Conservation (phyloP, 805 yeast genomes). For the Torulaspora franciscae region DNA sequence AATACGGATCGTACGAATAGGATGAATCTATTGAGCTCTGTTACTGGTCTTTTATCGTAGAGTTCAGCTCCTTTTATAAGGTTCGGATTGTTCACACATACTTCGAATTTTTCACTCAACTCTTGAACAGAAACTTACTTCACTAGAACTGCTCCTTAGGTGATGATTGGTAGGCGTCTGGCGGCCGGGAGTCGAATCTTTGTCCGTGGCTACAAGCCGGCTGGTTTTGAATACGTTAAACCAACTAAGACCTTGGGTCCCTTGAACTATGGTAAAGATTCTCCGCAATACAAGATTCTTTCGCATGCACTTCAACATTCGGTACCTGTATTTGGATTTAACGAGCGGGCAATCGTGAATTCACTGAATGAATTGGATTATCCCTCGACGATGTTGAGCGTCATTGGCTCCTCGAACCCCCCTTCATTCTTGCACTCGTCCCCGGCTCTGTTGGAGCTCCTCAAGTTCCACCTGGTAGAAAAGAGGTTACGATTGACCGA, state of each 20-base stretch:
- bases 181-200: neutral
- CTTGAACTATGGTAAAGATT: conserved; percentile 26
- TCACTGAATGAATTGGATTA: conserved; percentile 27
- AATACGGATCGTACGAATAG: neutral
- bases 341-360: conserved; percentile 31
- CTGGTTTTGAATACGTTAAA: conserved; percentile 22
- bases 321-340: conserved; percentile 33
- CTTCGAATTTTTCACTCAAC: neutral
- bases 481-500: conserved; percentile 43
- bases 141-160: neutral
- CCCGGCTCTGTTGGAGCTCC: conserved; percentile 43
- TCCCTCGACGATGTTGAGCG: conserved; percentile 28
- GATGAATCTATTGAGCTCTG: too few species aligned
- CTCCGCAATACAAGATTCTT: conserved; percentile 27
- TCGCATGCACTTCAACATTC: conserved; percentile 26
- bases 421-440: conserved; percentile 33
- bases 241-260: conserved; percentile 20
- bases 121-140: neutral
- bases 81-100: too few species aligned
- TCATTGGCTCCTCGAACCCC: conserved; percentile 31
- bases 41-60: too few species aligned
- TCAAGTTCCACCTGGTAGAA: conserved; percentile 51
- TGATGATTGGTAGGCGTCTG: neutral
- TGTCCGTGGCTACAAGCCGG: conserved; percentile 28
- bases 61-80: too few species aligned